Evolutionary conservation across 768 basidiomycete species (phyloP), one percentile per base, ranked within the genome.

Genomic region (Leucocoprinus birnbaumii): DNA sequence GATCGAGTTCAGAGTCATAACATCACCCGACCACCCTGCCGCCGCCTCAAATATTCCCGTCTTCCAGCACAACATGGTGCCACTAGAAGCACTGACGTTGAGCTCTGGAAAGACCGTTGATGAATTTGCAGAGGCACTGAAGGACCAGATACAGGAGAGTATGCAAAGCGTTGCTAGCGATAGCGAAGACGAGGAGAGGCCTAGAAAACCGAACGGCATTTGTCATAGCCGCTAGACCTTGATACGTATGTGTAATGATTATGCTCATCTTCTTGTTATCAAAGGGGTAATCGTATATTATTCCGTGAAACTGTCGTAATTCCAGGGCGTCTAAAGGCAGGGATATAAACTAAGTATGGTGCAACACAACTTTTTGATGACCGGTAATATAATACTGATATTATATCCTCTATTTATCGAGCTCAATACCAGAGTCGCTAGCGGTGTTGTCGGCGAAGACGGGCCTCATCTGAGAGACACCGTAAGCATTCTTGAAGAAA

Each of bases 61-160:
- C 1, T 74, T 90, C 65, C 87, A 88, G 60, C 90, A 91, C 67
- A 96, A 94, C 63, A 95, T 94, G 87, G 77, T 95, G 27, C 96
- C 95, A 8, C 79, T 93, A 46, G 95, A 98, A 63, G 91, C 89
- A 3, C 71, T 96, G n/a, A 79, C 76, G 48, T 67, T 97, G 63
- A 87, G 92, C 61, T 80, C 78, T 48, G 95, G 94, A 3, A 75
- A 78, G 47, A 80, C 79, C 58, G 80, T 93, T 21, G 74, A 80
- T 22, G 87, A 88, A 49, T 97, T 97, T 67, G 82, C 86, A 2
- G 76, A 83, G 16, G 66, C 74, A 9, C 88, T 84, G 85, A 73
- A 78, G 63, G 76, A 84, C 19, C 76, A 82, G 57, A 68, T 90
- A 1, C 62, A 70, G 38, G 63, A 71, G 40, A 69, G 68, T 47